Conservation (phyloP, 495 filamentous ascomycete species). For the Aspergillus diversus region DNA sequence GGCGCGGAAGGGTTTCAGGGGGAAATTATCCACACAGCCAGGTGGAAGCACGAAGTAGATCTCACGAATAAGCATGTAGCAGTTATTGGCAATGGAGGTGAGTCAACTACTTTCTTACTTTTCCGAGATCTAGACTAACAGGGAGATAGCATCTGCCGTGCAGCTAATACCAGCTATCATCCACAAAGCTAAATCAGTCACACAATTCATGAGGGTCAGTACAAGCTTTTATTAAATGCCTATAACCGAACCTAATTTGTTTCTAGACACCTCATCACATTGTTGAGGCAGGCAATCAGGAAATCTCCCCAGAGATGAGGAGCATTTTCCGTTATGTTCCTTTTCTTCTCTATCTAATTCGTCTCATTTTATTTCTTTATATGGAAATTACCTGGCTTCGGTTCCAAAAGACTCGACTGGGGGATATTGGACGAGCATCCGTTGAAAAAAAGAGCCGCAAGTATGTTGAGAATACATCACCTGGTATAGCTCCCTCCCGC, state of each 20-base stretch:
- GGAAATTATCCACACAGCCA: conserved; percentile 57
- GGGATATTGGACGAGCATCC: conserved; percentile 12
- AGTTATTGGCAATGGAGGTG: conserved; percentile 54
- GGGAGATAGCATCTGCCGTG: conserved; percentile 16
- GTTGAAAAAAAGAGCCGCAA: conserved; percentile 14
- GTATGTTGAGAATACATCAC: conserved; percentile 16
- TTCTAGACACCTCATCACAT: conserved; percentile 22
- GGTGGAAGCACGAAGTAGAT: conserved; percentile 59
- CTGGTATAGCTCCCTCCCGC: conserved; percentile 6
- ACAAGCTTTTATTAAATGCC: neutral
- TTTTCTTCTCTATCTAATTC: conserved; percentile 17
- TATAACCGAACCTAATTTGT: neutral
- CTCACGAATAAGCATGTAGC: conserved; percentile 57
- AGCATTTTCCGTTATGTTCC: conserved; percentile 17
- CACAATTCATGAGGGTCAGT: conserved; percentile 24
- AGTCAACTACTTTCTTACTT: neutral
- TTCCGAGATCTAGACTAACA: neutral
- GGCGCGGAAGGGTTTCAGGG: conserved; percentile 54
- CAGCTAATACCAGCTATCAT: conserved; percentile 22
- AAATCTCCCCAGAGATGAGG: conserved; percentile 12
- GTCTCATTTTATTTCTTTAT: conserved; percentile 20
- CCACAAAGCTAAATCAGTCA: conserved; percentile 14
- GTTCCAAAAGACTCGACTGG: conserved; percentile 17
- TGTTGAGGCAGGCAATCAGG: conserved; percentile 7
- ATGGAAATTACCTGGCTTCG: conserved; percentile 21